Evolutionary conservation across 768 basidiomycete species (phyloP), one percentile per base, ranked within the genome.

Genomic region (Dioszegia hungarica): DNA sequence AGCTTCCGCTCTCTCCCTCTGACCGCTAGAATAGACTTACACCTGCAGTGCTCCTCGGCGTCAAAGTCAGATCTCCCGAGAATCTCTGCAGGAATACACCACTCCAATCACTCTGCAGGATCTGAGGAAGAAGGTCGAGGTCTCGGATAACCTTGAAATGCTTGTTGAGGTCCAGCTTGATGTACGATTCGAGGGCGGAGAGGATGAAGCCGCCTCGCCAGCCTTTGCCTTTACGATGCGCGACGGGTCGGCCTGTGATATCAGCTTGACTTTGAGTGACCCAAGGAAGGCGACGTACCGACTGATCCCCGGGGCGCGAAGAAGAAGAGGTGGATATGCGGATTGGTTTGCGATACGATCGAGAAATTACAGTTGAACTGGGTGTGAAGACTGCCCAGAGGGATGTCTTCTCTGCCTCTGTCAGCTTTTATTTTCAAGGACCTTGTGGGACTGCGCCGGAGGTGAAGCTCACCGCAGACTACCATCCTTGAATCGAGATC

Each of bases 111-210:
- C 85, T 90, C 1, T 93, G 93, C 5, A 94, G 79, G 2, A 98
- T 67, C 57, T 90, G 86, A n/a, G 95, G 95, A 53, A 98, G 80
- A 20, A 99, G 82, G 71, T 99, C 95, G 1, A 99, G 82, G 73
- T 98, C 95, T 38, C 95, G 86, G 57, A 99, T 99, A 48, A 98
- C 81, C 78, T 89, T 91, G 81, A 94, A 93, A 71, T 97, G 95
- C 80, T 97, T 98, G 3, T 90, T 89, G 12, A 99, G 79, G 72
- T 98, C 94, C 39, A 95, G 83, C 74, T 97, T 97, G 59, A 95
- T 80, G 84, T 89, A 92, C 64, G 94, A 92, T 74, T 97, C 92
- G 3, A 87, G 86, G 1, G 92, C 92, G 2, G 90, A 91, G 10
- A 97, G 78, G 19, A 97, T 67, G 73, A 91, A 97, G 45, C 95